Evolutionary conservation across 768 basidiomycete genomes (phyloP), one percentile per base, ranked within the genome.

Genomic region (Macrocybe gigantea): DNA sequence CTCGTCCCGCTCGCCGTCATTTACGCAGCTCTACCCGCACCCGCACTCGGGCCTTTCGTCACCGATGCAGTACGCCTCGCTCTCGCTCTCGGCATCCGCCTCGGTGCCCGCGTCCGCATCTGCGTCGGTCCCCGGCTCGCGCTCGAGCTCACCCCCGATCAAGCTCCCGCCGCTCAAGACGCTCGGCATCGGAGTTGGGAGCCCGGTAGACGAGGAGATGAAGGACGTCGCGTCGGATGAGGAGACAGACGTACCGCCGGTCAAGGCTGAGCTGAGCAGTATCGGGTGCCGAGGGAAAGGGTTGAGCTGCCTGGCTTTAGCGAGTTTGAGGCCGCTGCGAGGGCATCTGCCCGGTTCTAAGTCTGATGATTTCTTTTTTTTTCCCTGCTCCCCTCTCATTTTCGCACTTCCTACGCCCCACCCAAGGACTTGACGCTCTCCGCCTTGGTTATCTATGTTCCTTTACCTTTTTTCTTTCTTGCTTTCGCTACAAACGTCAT

Each of bases 71-170:
- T 45, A 22, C 22, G 22, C 22, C 22, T 22, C 22, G 22, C 22
- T 22, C 4, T 22, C 22, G 22, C 22, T 22, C 22, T 22, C 22
- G 22, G 22, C 22, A 22, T 22, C 22, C 22, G 22, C 29, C 36
- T 37, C 48, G 44, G 15, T 41, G 44, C 48, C 53, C 6, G 49
- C 58, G 33, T 49, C 53, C 36, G 50, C 59, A 29, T 56, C 64
- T 11, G 55, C 58, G 44, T 72, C 73, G 5, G 65, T 71, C 62
- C 85, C 87, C 6, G 71, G 68, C 2, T 85, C 83, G 37, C 69
- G 88, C 36, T 71, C 82, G n/a, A 69, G 69, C 15, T 81, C 79
- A 6, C 87, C 88, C 29, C 87, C 86, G 1, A 88, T 89, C 50
- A 79, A 71, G 45, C 64, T 90, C 4, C 76, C 88, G 31, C 88